Conservation (phyloP, 805 yeast genomes). For the Clavispora phyllophila region DNA sequence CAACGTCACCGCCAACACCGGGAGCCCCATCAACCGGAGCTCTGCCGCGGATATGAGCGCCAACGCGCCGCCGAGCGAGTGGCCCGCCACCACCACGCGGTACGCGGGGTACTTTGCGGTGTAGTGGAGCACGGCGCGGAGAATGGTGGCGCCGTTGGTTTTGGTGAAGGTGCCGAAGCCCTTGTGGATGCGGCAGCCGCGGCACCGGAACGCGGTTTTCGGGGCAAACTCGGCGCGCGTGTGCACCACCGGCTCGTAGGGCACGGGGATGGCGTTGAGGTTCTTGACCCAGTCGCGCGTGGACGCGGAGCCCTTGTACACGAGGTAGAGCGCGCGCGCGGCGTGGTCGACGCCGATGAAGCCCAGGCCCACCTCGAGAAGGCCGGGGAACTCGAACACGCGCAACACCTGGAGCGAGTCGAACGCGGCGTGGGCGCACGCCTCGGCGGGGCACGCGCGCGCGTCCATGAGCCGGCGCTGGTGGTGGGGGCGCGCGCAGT, state of each 20-base stretch:
- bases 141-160: conserved; percentile 31
- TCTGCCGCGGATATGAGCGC: conserved; percentile 63
- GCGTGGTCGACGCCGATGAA: conserved; percentile 46
- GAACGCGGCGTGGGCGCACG: conserved; percentile 19
- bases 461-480: background rate
- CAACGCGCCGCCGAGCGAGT: conserved; percentile 73
- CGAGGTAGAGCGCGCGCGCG: conserved; percentile 40
- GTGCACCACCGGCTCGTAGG: conserved; percentile 43
- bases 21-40: conserved; percentile 46
- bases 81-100: conserved; percentile 56
- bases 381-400: conserved; percentile 36
- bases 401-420: conserved; percentile 30
- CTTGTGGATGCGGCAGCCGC: conserved; percentile 53
- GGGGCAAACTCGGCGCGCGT: conserved; percentile 1
- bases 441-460: conserved; percentile 19
- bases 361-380: conserved; percentile 51
- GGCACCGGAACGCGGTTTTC: conserved; percentile 28
- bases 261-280: conserved; percentile 42
- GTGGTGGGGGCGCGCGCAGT: conserved; percentile 8
- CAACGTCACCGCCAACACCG: conserved; percentile 52
- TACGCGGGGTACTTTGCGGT: conserved; percentile 42
- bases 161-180: conserved; percentile 54
- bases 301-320: conserved; percentile 62
- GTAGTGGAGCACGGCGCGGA: conserved; percentile 30
- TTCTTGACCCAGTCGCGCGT: conserved; percentile 60